Conservation (phyloP, 73 alveolate species). For the Paramecium sonneborni region DNA sequence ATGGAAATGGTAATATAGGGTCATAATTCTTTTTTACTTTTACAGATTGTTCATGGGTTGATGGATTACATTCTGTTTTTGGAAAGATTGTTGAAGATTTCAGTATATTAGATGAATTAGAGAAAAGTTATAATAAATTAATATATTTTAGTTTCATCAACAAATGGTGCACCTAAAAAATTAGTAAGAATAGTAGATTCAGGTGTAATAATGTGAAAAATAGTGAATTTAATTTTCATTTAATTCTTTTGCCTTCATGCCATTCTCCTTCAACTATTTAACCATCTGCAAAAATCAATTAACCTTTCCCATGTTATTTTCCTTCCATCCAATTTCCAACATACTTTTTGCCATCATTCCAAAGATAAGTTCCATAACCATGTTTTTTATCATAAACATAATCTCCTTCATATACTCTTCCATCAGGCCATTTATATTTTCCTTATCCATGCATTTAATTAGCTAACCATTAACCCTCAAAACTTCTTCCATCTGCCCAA, state of each 20-base stretch:
- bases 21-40: constrained; percentile 49
- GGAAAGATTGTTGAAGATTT: constrained; percentile 37
- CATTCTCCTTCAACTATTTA: constrained; percentile 63
- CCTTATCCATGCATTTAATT: constrained; percentile 77
- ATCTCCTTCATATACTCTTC: constrained; percentile 76
- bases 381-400: constrained; percentile 72
- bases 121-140: background rate
- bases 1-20: constrained; percentile 30
- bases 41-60: constrained; percentile 57
- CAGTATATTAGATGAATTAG: constrained; percentile 36
- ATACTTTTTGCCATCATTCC: constrained; percentile 72
- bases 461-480: constrained; percentile 60
- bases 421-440: constrained; percentile 74
- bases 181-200: constrained; percentile 52
- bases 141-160: background rate
- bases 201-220: constrained; percentile 35
- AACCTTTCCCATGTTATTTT: constrained; percentile 81
- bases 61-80: constrained; percentile 33
- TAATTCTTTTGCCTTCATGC: constrained; percentile 64
- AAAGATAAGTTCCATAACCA: constrained; percentile 67
- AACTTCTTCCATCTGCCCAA: constrained; percentile 67
- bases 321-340: constrained; percentile 69
- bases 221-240: constrained; percentile 21
- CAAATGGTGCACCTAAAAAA: constrained; percentile 50
- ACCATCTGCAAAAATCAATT: constrained; percentile 57